A percentile compares a stretch with the other conserved stretches of the same genome.
Conservation (phyloP, 495 filamentous ascomycete species). For the Jackrogersella multiformis region DNA sequence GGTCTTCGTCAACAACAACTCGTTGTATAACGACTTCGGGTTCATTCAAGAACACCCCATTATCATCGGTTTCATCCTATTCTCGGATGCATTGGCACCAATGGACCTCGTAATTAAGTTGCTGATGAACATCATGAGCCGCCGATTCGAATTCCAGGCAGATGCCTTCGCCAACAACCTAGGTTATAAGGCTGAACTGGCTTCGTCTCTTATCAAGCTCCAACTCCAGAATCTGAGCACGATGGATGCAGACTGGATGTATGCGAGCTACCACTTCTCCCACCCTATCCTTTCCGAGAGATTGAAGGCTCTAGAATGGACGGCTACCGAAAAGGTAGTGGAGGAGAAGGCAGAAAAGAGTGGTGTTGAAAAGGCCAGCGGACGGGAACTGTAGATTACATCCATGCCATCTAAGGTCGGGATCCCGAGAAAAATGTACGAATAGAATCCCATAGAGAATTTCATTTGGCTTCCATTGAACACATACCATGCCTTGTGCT, state of each 20-base stretch:
- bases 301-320: conserved; percentile 87
- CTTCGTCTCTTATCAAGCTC: conserved; percentile 89
- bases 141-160: conserved; percentile 94
- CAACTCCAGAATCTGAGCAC: conserved; percentile 97
- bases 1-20: conserved; percentile 94
- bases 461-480: not conserved
- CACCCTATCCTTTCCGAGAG: conserved; percentile 96
- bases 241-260: conserved; percentile 98
- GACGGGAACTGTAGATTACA: conserved; percentile 42
- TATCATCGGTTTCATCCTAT: conserved; percentile 95
- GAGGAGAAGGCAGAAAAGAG: conserved; percentile 41
- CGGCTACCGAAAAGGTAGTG: conserved; percentile 56
- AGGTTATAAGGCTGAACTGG: conserved; percentile 86
- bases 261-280: conserved; percentile 97
- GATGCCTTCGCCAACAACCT: conserved; percentile 86
- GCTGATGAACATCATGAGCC: conserved; percentile 93
- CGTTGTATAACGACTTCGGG: conserved; percentile 88
- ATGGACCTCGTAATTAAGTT: conserved; percentile 93
- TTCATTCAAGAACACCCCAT: conserved; percentile 87
- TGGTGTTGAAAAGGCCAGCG: conserved; percentile 47
- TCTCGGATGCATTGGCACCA: conserved; percentile 90
- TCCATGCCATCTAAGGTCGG: not conserved
- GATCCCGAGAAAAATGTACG: conserved; percentile 1
- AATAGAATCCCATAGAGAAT: conserved; percentile 3
- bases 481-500: not conserved